Evolutionary conservation across 208 protist species (phyloP), one percentile per base, ranked within the genome.

Genomic region (Crithidia bombi): DNA sequence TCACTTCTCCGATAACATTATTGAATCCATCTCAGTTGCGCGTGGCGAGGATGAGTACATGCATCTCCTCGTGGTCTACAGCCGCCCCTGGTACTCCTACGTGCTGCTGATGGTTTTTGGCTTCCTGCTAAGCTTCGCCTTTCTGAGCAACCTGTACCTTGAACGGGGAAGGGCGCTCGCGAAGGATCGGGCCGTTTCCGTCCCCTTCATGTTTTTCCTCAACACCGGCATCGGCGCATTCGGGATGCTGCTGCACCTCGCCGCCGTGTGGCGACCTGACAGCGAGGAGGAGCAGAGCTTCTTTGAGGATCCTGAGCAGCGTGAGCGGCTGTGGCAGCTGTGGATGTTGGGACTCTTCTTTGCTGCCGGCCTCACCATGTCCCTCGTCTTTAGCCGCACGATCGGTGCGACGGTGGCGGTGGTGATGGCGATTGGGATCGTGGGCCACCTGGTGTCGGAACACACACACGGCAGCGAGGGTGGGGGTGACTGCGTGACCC

Each of bases 1-100:
- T 17, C 70, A 65, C 44, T 75, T 75, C 35, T 62, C 70, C 0
- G 70, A 75, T 15, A 51, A 75, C 44, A 62, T 69, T 1, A 69
- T 75, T 26, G 44, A 64, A 46, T 75, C 70, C 15, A 57, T 69
- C 44, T 55, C 61, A 25, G n/a, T 64, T 12, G 55, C 70, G 62
- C 54, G 41, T 1, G 35, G 47, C 25, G 70, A 75, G 62, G 47
- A 75, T 25, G 70, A 69, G 46, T 59, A 69, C 44, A 75, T 75
- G 70, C 70, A 35, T 19, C 54, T 75, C 0, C 41, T 75, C 21
- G 62, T 75, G 0, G 44, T 69, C 15, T 75, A 75, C 70, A 65
- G 44, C 55, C 62, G 70, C 15, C 70, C 70, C 43, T 75, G 70
- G 70, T 75, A 75, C 62, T 43, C 70, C 23, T 75, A 75, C 46